Evolutionary conservation across 768 basidiomycete genomes (phyloP).

Genomic region (Lactarius pseudohatsudake): DNA sequence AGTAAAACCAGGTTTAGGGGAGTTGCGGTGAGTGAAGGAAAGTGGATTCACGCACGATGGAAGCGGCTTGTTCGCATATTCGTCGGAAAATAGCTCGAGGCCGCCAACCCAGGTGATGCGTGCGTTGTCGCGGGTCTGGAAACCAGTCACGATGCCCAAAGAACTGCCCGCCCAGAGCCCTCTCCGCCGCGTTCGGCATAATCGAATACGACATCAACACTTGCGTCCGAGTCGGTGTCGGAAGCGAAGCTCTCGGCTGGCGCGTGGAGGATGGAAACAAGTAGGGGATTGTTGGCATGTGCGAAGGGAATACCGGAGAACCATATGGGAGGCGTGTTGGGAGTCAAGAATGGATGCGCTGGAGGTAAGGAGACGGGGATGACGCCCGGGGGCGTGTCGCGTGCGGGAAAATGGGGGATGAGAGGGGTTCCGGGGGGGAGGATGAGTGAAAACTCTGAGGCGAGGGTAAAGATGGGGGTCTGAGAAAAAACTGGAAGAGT

Average conservation of each 20-base stretch:
- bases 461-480: slow-evolving; percentile 71
- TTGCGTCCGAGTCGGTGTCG: slow-evolving; percentile 56
- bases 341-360: slow-evolving; percentile 46
- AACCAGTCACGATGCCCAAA: slow-evolving; percentile 78
- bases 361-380: slow-evolving; percentile 60
- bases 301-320: slow-evolving; percentile 72
- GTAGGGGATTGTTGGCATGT: slow-evolving; percentile 68
- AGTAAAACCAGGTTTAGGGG: slow-evolving; percentile 10
- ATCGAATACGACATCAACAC: slow-evolving; percentile 63
- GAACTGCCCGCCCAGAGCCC: slow-evolving; percentile 78
- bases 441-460: slow-evolving; percentile 88
- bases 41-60: slow-evolving; percentile 60
- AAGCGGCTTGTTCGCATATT: slow-evolving; percentile 63
- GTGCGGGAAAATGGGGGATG: slow-evolving; percentile 81
- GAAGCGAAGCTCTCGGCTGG: slow-evolving; percentile 74
- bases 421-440: slow-evolving; percentile 82
- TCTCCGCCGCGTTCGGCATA: slow-evolving; percentile 75
- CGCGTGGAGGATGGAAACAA: slow-evolving; percentile 80
- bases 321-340: slow-evolving; percentile 61
- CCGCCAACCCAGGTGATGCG: slow-evolving; percentile 83
- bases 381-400: slow-evolving; percentile 59
- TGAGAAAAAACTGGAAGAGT: slow-evolving; percentile 55
- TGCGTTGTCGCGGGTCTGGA: slow-evolving; percentile 80
- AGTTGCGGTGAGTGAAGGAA: neutral
- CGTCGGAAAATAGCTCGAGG: slow-evolving; percentile 75